Base-by-base conservation (phyloP, 768 basidiomycete species). In the Piloderma croceum region DNA sequence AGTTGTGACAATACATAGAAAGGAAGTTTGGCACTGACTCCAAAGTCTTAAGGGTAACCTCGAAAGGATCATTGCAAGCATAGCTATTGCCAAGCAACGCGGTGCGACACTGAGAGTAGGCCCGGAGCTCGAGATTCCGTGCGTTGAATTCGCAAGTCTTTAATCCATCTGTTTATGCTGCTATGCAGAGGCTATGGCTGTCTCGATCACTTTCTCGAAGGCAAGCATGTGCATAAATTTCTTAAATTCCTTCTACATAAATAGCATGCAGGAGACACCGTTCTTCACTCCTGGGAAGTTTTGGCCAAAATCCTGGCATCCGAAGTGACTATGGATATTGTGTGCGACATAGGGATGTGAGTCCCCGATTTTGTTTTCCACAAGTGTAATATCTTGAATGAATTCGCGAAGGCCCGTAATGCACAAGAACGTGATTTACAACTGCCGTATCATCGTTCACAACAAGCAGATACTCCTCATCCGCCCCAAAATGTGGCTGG, bases 401-500 rank as follows among this genome's bases (percentile, higher is more conserved):
- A n/a, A 20, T 33, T 18, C 21, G 32, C 20, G 24, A 44, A 99
- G 94, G 94, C 94, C 96, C 2, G 77, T 99, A 40, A 76, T 84
- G 2, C 96, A 99, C 74, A 97, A 97, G 74, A 98, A 96, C 58
- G 91, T 92, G 34, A 93, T 85, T 48, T 98, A 97, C 68, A 99
- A 99, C 57, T 96, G 91, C 60, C 83, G 96, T 15, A 72, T 98
- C 24, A 83, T 98, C 58, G 78, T 93, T 31, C 76, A 90, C 56
- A 73, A 92, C 63, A 73, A 79, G 41, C 76, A 89, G 64, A 92
- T 99, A 44, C 64, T 97, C 1, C 79, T 97, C 47, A 98, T 99
- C 48, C 81, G 96, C 18, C 96, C 96, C 0, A 99, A 98, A 69
- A 93, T 99, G 93, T 99, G 96, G 96, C 71, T 99, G 33, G 96